Percentiles rank a stretch among this genome's conserved stretches.
Conservation (phyloP, 2,329 filamentous ascomycete genomes). For the Neodidymelliopsis sp. region DNA sequence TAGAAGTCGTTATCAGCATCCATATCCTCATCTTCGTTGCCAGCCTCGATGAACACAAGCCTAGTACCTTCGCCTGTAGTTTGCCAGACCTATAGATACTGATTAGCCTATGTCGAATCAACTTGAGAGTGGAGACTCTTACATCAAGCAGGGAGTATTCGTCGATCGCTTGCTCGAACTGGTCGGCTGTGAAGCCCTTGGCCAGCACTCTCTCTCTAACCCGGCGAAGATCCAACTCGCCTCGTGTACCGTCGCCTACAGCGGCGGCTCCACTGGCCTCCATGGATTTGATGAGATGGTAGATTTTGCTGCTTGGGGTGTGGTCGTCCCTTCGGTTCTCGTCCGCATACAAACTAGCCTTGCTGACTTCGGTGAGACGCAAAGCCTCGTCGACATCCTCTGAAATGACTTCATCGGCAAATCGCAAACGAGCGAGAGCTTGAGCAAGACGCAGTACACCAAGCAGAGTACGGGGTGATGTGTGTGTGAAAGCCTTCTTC, state of each 20-base stretch:
- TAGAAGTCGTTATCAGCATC: conserved; percentile 46
- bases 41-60: conserved; percentile 63
- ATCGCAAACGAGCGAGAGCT: conserved; percentile 89
- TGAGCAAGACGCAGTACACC: conserved; percentile 93
- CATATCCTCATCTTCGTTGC: conserved; percentile 55
- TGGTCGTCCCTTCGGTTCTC: conserved; percentile 66
- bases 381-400: conserved; percentile 97
- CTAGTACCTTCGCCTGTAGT: conserved; percentile 62
- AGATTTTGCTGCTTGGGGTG: conserved; percentile 88
- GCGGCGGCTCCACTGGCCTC: conserved; percentile 82
- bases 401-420: conserved; percentile 81
- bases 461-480: conserved; percentile 89
- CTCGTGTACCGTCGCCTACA: conserved; percentile 74
- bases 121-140: conserved; percentile 55
- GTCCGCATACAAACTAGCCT: conserved; percentile 85
- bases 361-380: conserved; percentile 89
- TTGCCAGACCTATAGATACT: conserved; percentile 58
- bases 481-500: conserved; percentile 93
- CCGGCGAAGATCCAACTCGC: conserved; percentile 85
- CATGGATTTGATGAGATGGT: conserved; percentile 89
- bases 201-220: conserved; percentile 91
- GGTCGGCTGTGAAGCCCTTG: conserved; percentile 95
- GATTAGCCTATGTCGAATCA: conserved; percentile 38
- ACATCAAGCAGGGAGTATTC: conserved; percentile 91
- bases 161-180: conserved; percentile 84